A percentile compares a stretch with the other conserved stretches of the same genome.
Evolutionary conservation across 768 basidiomycete species (phyloP).

Genomic region (Hemileccinum impolitum): DNA sequence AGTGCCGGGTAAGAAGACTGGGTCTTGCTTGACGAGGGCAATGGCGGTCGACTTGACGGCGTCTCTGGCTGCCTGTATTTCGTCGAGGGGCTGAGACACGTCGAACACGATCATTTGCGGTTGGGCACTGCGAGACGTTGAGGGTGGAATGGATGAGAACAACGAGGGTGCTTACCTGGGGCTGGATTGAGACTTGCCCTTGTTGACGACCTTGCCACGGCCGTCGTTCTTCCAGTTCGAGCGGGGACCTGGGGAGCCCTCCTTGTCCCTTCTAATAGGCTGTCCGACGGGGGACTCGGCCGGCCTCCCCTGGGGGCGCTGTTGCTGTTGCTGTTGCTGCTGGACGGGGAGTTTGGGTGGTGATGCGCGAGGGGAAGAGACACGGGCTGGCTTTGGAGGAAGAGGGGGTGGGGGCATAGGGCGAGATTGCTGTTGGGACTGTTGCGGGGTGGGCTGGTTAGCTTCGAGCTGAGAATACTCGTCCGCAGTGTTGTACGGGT

Average conservation of each 20-base stretch:
- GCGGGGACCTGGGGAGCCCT: conserved; percentile 65
- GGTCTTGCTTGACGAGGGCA: conserved; percentile 81
- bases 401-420: conserved; percentile 54
- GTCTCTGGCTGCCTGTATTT: conserved; percentile 73
- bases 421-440: conserved; percentile 32
- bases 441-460: conserved; percentile 21
- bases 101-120: conserved; percentile 72
- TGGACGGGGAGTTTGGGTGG: conserved; percentile 56
- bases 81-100: conserved; percentile 66
- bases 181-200: conserved; percentile 50
- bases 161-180: conserved; percentile 45
- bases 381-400: conserved; percentile 52
- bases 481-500: conserved; percentile 37
- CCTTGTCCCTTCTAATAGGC: conserved; percentile 61
- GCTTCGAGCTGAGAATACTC: conserved; percentile 46
- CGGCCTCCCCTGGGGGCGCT: conserved; percentile 45
- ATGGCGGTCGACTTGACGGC: conserved; percentile 87
- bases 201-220: conserved; percentile 36
- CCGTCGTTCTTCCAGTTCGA: conserved; percentile 37
- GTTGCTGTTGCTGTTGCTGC: conserved; percentile 38
- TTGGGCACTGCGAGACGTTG: conserved; percentile 43
- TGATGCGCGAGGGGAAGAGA: conserved; percentile 57
- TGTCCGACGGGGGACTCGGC: conserved; percentile 49
- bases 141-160: not conserved
- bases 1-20: conserved; percentile 78